Evolutionary conservation across 1,139 yeast genomes (phyloP), one percentile per base, ranked within the genome.

Genomic region (Yamadazyma mexicana): DNA sequence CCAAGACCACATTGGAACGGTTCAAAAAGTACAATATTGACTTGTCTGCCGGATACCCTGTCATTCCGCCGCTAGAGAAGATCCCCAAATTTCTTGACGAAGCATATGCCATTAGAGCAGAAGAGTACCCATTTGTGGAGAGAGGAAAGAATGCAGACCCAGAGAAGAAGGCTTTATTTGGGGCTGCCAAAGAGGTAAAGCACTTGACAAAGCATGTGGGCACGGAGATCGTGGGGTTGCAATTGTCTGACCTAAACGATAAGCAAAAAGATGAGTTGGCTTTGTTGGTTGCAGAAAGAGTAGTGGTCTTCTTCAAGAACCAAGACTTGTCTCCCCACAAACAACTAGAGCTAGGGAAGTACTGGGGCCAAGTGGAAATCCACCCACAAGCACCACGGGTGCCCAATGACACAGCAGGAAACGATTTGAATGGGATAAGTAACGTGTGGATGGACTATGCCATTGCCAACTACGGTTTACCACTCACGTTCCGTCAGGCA

Each of bases 181-280:
- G 73, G n/a, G 79, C 79, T 39, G 81, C 78, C 17, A 66, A 58
- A 40, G 74, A 74, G 49, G 79, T 76, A 15, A 64, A 49, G 31
- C 47, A 76, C 43, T 59, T 75, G 46, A 73, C 80, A 34, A 71
- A 69, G 43, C 68, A 71, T 43, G 59, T 75, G 43, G 83, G 83
- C 42, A 75, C 81, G 11, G 81, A 77, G 51, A 65, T 79, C 51
- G 70, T 73, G 37, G 81, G 81, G 1, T 55, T 77, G 39, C 81
- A 78, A 55, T 58, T 77, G 40, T 56, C 59, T 15, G 77, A 75
- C 23, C 64, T 78, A 45, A 64, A 54, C 39, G 75, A 75, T 47
- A 54, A 76, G 49, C 83, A 77, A 48, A 69, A 65, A 47, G 82
- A 76, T 49, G 83, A 69, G 46, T 64, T 69, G 56, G 75, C 74